A percentile compares a stretch with the other conserved stretches of the same genome.
phyloP scores from a whole-genome alignment of 2,329 filamentous ascomycete species.

The Ceratocystis eucalypticola region DNA sequence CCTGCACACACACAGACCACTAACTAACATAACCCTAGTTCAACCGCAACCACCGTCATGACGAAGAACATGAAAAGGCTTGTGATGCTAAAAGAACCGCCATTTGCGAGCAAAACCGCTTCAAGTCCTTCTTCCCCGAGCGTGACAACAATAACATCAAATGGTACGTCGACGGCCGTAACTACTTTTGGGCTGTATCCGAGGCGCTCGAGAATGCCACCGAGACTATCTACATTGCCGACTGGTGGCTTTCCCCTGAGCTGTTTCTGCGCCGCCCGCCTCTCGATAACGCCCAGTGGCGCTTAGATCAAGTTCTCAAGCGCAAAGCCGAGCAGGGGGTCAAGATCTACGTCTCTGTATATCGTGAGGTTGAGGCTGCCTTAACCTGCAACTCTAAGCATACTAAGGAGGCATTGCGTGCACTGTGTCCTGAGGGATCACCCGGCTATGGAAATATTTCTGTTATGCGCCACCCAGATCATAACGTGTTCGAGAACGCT shows the following conservation, averaged over 20 bases:
- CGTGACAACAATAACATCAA: constrained; percentile 76
- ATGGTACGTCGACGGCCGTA: constrained; percentile 92
- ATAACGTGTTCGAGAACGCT: constrained; percentile 86
- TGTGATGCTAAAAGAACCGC: constrained; percentile 68
- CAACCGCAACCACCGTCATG: constrained; percentile 81
- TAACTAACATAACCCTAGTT: constrained; percentile 34
- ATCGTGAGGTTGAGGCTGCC: constrained; percentile 71
- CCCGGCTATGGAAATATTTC: constrained; percentile 80
- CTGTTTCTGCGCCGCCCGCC: constrained; percentile 76
- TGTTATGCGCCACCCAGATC: constrained; percentile 83
- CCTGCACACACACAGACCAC: not conserved
- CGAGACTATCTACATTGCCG: constrained; percentile 88
- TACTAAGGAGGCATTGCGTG: constrained; percentile 73
- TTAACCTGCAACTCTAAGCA: constrained; percentile 86
- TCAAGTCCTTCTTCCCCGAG: constrained; percentile 81
- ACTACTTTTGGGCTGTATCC: constrained; percentile 93
- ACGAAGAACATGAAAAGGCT: constrained; percentile 76
- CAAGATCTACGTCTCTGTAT: constrained; percentile 86
- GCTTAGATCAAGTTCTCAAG: constrained; percentile 77
- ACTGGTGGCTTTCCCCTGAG: constrained; percentile 94
- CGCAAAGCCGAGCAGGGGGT: constrained; percentile 81
- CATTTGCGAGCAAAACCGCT: constrained; percentile 64
- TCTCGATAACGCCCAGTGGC: constrained; percentile 68
- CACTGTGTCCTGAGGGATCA: constrained; percentile 65
- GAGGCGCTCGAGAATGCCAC: constrained; percentile 77